A percentile compares a stretch with the other conserved stretches of the same genome.
These are phyloP conservation scores for Polymyxa betae DNA, from an alignment of 208 protist genomes.

Conservation along the genomic window DNA sequence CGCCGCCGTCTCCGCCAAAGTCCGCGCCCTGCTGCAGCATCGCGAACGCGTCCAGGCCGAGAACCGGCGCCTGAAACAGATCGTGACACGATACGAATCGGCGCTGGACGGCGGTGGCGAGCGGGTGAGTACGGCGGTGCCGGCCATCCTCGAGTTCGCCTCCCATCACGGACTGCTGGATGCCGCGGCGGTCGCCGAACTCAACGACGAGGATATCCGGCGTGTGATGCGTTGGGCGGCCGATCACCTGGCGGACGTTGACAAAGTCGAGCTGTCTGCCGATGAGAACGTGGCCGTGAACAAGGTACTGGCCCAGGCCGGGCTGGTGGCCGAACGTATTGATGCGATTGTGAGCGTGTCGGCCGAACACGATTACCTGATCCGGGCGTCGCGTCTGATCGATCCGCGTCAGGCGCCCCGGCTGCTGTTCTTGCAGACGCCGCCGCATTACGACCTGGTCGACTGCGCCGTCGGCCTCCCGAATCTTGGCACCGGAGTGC, in stretches of 20 bases:
- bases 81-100: background rate
- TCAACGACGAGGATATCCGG: background rate
- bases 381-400: background rate
- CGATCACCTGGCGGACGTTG: background rate
- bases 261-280: background rate
- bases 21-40: constrained; percentile 15
- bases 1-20: background rate
- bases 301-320: background rate
- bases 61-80: background rate
- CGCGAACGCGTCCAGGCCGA: constrained; percentile 7
- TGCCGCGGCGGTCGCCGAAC: background rate
- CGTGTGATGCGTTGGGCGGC: background rate
- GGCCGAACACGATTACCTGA: constrained; percentile 4
- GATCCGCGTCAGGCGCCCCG: background rate
- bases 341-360: background rate
- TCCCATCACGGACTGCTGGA: constrained; percentile 1
- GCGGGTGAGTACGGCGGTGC: background rate
- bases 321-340: background rate
- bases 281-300: background rate
- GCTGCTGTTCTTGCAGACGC: constrained; percentile 5
- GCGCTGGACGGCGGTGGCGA: background rate
- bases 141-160: background rate
- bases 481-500: background rate
- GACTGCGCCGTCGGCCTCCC: background rate
- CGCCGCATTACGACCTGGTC: background rate